A percentile compares a stretch with the other conserved stretches of the same genome.
phyloP scores from a whole-genome alignment of 495 filamentous ascomycete species.

The Neurospora intermedia region DNA sequence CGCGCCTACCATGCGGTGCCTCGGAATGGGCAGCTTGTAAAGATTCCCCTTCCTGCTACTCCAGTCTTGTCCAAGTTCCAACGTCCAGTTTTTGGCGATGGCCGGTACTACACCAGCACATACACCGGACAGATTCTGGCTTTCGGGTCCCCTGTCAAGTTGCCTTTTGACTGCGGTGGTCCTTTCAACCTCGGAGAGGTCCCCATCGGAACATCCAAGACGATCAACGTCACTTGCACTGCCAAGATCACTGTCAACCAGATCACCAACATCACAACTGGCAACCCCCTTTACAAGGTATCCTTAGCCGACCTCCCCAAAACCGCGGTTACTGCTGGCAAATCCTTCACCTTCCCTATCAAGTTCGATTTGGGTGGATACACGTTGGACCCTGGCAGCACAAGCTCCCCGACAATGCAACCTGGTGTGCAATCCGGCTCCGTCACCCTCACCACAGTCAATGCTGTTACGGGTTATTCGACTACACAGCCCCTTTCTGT shows the following conservation, averaged over 20 bases:
- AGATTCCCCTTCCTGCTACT: conserved; percentile 16
- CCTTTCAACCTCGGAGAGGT: conserved; percentile 33
- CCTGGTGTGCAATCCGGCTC: conserved; percentile 14
- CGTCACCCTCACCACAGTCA: conserved; percentile 15
- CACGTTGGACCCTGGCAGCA: conserved; percentile 16
- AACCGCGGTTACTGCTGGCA: conserved; percentile 19
- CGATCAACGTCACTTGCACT: conserved; percentile 23
- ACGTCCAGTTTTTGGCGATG: conserved; percentile 31
- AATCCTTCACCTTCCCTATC: conserved; percentile 25
- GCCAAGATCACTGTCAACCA: conserved; percentile 24
- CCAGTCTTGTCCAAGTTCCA: conserved; percentile 23
- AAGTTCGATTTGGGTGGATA: conserved; percentile 26
- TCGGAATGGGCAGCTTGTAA: conserved; percentile 1
- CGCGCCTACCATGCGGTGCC: conserved; percentile 26
- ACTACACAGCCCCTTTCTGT: conserved; percentile 23
- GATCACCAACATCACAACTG: conserved; percentile 18
- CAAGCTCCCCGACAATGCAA: conserved; percentile 8
- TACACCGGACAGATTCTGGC: conserved; percentile 27
- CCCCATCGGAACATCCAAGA: conserved; percentile 16
- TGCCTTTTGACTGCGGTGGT: conserved; percentile 26
- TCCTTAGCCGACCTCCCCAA: conserved; percentile 23
- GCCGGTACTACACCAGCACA: conserved; percentile 26
- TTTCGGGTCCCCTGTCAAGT: conserved; percentile 26
- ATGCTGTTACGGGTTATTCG: conserved; percentile 15
- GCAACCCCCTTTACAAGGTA: conserved; percentile 20